Conservation (phyloP, 805 yeast genomes). For the Ogataea trehalophila region DNA sequence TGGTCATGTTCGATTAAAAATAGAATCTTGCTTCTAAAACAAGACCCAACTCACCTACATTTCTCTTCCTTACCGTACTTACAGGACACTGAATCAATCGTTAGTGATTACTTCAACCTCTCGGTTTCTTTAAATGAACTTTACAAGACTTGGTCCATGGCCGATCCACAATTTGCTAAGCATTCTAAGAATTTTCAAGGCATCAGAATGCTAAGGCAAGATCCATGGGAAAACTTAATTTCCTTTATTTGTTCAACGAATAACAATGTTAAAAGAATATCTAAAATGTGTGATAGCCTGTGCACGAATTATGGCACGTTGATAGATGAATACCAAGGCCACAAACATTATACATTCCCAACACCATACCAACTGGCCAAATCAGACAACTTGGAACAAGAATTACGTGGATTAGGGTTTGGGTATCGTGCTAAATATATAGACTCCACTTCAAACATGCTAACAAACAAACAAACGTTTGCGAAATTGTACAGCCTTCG, state of each 20-base stretch:
- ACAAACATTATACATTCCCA: constrained; percentile 71
- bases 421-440: constrained; percentile 93
- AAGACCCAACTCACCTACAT: constrained; percentile 45
- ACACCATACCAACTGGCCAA: constrained; percentile 45
- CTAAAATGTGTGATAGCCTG: constrained; percentile 83
- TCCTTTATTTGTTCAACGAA: constrained; percentile 95
- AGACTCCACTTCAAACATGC: constrained; percentile 62
- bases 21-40: constrained; percentile 60
- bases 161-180: constrained; percentile 46
- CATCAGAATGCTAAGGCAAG: constrained; percentile 81
- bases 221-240: constrained; percentile 93
- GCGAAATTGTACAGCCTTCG: constrained; percentile 41
- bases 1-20: constrained; percentile 65
- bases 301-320: constrained; percentile 66
- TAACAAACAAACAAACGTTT: constrained; percentile 37
- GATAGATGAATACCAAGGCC: constrained; percentile 49
- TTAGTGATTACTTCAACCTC: constrained; percentile 69
- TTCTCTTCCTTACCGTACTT: constrained; percentile 41
- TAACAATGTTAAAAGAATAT: constrained; percentile 88
- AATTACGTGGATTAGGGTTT: constrained; percentile 54
- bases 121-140: constrained; percentile 48
- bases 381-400: constrained; percentile 24
- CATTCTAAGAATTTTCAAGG: constrained; percentile 48
- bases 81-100: constrained; percentile 36
- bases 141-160: constrained; percentile 56